phyloP scores from a whole-genome alignment of 116 monocot species.

The Thalassia testudinum region DNA sequence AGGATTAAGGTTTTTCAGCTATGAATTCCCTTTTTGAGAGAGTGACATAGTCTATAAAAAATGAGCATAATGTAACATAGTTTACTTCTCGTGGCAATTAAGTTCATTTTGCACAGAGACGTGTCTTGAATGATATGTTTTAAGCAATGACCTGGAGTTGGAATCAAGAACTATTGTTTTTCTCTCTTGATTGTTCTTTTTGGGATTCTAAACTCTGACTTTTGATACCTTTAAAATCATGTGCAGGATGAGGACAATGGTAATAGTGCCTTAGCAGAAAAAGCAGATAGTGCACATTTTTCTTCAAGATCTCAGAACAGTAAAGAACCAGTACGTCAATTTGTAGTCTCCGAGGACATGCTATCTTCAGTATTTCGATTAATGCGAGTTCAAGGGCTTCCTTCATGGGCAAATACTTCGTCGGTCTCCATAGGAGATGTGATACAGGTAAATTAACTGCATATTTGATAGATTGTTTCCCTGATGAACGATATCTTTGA shows the following conservation, averaged over 20 bases:
- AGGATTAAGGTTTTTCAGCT: too few species aligned
- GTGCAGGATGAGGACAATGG: slow-evolving; percentile 8
- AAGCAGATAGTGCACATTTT: background rate
- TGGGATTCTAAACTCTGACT: background rate
- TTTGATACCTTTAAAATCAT: background rate
- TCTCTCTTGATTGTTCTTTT: background rate
- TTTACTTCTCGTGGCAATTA: too few species aligned
- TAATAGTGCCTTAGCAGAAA: too few species aligned
- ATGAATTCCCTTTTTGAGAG: too few species aligned
- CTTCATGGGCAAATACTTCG: slow-evolving; percentile 63
- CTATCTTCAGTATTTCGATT: slow-evolving; percentile 41
- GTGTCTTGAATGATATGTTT: background rate
- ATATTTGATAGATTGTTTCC: background rate
- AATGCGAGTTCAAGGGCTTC: slow-evolving; percentile 74
- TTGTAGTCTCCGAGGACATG: slow-evolving; percentile 26
- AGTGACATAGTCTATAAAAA: too few species aligned
- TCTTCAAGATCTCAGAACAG: slow-evolving; percentile 10
- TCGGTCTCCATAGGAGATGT: slow-evolving; percentile 76
- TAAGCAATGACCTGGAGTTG: too few species aligned
- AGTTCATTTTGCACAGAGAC: background rate
- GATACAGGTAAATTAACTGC: slow-evolving; percentile 41
- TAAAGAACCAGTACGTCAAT: slow-evolving; percentile 20
- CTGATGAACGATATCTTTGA: too few species aligned
- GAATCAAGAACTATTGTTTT: background rate
- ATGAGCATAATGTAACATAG: too few species aligned